phyloP scores from a whole-genome alignment of 768 basidiomycete genomes.

The Sarcodon sp. region DNA sequence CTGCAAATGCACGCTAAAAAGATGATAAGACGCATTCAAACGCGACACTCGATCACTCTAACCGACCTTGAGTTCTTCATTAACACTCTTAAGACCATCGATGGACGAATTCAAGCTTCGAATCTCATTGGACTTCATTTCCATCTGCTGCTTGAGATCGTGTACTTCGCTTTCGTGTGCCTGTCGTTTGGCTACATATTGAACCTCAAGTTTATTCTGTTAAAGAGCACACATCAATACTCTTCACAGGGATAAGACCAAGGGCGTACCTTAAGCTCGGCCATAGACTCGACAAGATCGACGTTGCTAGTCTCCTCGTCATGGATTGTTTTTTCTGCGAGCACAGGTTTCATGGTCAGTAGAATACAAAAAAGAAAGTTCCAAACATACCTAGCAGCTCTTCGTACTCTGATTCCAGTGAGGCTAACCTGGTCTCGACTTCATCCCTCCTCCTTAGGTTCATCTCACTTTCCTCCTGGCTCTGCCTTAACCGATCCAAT shows the following conservation, averaged over 20 bases:
- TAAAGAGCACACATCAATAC: slow-evolving; percentile 9
- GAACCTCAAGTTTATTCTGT: slow-evolving; percentile 87
- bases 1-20: slow-evolving; percentile 87
- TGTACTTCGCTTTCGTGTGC: slow-evolving; percentile 73
- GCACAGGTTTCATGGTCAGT: not conserved
- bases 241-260: slow-evolving; percentile 10
- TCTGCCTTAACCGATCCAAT: slow-evolving; percentile 77
- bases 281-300: slow-evolving; percentile 73
- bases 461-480: slow-evolving; percentile 89
- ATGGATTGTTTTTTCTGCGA: slow-evolving; percentile 78
- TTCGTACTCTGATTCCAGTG: slow-evolving; percentile 90
- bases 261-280: slow-evolving; percentile 71
- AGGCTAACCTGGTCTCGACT: slow-evolving; percentile 66
- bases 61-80: slow-evolving; percentile 92
- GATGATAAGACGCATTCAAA: not conserved
- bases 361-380: not conserved
- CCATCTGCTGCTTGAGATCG: slow-evolving; percentile 85
- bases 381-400: slow-evolving; percentile 73
- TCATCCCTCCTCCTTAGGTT: slow-evolving; percentile 74
- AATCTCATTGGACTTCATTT: slow-evolving; percentile 72
- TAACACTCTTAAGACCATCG: slow-evolving; percentile 89
- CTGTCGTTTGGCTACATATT: slow-evolving; percentile 88
- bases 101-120: slow-evolving; percentile 75
- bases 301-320: slow-evolving; percentile 81
- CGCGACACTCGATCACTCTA: not conserved